phyloP scores from a whole-genome alignment of 2,329 filamentous ascomycete species.

The Aspergillus pseudonomiae region DNA sequence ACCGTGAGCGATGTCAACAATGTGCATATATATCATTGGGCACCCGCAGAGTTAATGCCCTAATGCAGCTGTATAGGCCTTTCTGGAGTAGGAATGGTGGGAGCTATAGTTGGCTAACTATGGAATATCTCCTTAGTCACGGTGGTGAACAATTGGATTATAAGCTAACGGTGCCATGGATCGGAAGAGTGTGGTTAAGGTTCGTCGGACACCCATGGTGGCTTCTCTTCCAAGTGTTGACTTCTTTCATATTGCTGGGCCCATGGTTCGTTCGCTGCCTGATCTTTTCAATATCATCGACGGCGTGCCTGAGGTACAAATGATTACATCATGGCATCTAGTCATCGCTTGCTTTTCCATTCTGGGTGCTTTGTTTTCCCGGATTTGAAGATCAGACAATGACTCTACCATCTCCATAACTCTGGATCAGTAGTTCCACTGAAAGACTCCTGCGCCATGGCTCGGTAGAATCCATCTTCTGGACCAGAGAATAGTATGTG shows the following conservation, averaged over 20 bases:
- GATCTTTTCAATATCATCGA: background rate
- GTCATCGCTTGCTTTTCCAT: background rate
- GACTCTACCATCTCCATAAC: background rate
- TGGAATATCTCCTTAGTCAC: background rate
- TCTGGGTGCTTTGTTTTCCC: background rate
- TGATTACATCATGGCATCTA: background rate
- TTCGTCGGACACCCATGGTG: background rate
- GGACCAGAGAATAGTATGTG: background rate
- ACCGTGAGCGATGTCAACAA: background rate
- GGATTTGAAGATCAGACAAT: background rate
- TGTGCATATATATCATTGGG: background rate
- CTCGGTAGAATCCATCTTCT: background rate
- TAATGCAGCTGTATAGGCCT: background rate
- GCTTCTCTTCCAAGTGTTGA: background rate
- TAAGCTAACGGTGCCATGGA: background rate
- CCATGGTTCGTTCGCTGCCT: background rate
- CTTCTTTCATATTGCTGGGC: background rate
- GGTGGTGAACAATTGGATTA: background rate
- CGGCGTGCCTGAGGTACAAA: background rate
- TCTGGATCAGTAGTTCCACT: background rate
- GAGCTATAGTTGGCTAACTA: background rate
- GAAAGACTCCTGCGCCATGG: background rate
- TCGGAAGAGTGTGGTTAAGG: background rate
- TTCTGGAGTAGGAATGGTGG: background rate
- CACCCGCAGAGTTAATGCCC: background rate